Evolutionary conservation across 2,329 filamentous ascomycete species (phyloP), one percentile per base, ranked within the genome.

Genomic region (Falciphora oryzae): DNA sequence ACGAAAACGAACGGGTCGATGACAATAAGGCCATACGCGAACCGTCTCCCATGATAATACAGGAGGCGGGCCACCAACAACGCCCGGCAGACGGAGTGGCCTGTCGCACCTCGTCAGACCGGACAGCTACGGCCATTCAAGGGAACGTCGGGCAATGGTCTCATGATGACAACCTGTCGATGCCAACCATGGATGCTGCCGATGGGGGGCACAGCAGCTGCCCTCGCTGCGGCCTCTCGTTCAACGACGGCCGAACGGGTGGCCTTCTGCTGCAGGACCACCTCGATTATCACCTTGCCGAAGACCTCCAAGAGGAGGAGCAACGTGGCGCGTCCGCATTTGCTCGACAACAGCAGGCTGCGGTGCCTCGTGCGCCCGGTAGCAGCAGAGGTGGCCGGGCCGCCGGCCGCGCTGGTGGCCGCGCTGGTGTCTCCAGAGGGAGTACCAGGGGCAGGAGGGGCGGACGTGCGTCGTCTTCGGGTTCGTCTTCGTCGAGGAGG

Each of bases 241-340:
- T 44, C 32, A 32, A 61, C 25, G 32, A 32, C 27, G 28, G 35
- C 16, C n/a, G 56, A 32, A 38, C 59, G n/a, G 59, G 18, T 50
- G 32, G 31, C 13, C 35, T 16, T 22, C 56, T 96, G 92, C 75
- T 87, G 60, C 84, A 88, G 68, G 93, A 91, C 76, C 95, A 99
- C 75, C 82, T 89, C 64, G 95, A 99, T 75, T 98, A 93, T 89
- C 95, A 99, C 77, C 89, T 97, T 77, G 95, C 95, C 59, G 92
- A 91, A 77, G 90, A 94, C 70, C 81, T 99, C 35, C 89, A 93
- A 68, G 83, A 87, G 2, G 76, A 81, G 65, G 82, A 89, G 69
- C 83, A 89, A 77, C 81, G 82, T 81, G 80, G 77, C 75, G 79
- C 69, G 65, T 71, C 75, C 66, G 71, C 75, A 79, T 80, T 82